Evolutionary conservation across 1,139 yeast genomes (phyloP), one percentile per base, ranked within the genome.

Genomic region (Debaryomyces subglobosus): DNA sequence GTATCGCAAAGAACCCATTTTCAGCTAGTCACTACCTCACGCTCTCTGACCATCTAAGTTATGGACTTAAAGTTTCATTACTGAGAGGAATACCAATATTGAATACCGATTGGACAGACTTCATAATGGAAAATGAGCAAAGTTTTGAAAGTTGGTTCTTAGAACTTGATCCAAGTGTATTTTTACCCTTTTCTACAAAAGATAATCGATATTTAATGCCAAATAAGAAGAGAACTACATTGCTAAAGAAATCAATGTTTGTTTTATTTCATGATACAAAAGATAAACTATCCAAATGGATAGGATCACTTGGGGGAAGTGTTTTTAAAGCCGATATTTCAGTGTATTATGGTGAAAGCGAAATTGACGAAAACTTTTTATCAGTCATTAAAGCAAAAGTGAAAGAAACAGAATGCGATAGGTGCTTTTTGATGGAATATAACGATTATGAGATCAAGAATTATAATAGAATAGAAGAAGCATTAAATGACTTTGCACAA

Each of bases 61-160:
- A 54, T 34, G 45, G 52, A 4, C 52, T 64, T 40, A 59, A 57
- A 41, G 49, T 60, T 10, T 64, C 71, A 1, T 52, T 70, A 18
- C 62, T 64, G 58, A 53, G 63, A 37, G 71, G 62, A 0, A 46
- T 67, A 2, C 71, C 73, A 1, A 50, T 71, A 5, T 55, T 71
- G 10, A 58, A 61, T 39, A 46, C 54, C 7, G 39, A 48, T 2
- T 72, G 76, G 77, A 32, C 61, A 9, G 52, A 54, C 20, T 50
- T 44, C 12, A 49, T 67, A 2, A 37, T 45, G 20, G 20, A 49
- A 2, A 41, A 59, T 5, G 49, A 53, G 1, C 42, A 55, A 3
- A 47, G 56, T 23, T 55, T 63, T 3, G 51, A 54, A 7, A 36
- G 45, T 3, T 69, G 73, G 74, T 53, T 64, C 16, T 38, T 57